Percentiles rank a stretch among this genome's conserved stretches.
These are phyloP conservation scores for Sicyos edulis DNA, from an alignment of 306 rosid genomes.

Conservation along the genomic window DNA sequence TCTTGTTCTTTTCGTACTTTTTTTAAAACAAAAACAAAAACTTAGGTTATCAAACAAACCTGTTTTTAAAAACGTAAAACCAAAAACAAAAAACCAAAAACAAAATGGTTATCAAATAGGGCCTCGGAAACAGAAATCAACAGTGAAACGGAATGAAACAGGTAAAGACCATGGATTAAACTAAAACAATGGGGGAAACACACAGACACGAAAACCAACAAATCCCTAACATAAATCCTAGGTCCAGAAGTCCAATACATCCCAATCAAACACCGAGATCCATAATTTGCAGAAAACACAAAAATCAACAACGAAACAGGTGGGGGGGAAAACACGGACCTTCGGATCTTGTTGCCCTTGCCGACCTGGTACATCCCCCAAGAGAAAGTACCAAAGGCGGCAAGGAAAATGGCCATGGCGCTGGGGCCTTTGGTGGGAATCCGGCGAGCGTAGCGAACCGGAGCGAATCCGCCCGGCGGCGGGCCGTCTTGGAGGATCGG, in stretches of 20 bases:
- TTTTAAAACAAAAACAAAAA: too few relatives aligned
- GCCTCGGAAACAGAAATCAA: not conserved
- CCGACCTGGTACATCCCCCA: conserved; percentile 99
- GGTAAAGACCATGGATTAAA: not conserved
- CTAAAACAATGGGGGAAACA: not conserved
- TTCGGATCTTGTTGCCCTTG: conserved; percentile 91
- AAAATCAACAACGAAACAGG: not conserved
- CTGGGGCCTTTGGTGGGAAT: conserved; percentile 90
- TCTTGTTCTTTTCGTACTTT: too few relatives aligned
- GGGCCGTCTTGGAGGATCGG: conserved; percentile 98
- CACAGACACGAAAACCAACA: too few relatives aligned
- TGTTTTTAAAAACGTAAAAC: too few relatives aligned
- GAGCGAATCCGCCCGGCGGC: conserved; percentile 97
- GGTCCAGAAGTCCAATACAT: too few relatives aligned
- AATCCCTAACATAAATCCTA: too few relatives aligned
- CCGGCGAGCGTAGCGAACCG: conserved; percentile 95
- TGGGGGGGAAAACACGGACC: conserved; percentile 29
- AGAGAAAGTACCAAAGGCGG: conserved; percentile 73
- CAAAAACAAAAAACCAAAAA: too few relatives aligned
- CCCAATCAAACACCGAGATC: too few relatives aligned
- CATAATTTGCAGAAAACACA: too few relatives aligned
- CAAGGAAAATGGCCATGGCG: conserved; percentile 71
- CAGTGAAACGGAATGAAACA: not conserved
- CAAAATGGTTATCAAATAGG: too few relatives aligned
- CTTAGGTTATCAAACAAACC: too few relatives aligned